Evolutionary conservation across 768 basidiomycete genomes (phyloP).

Genomic region (Amanita muscaria): DNA sequence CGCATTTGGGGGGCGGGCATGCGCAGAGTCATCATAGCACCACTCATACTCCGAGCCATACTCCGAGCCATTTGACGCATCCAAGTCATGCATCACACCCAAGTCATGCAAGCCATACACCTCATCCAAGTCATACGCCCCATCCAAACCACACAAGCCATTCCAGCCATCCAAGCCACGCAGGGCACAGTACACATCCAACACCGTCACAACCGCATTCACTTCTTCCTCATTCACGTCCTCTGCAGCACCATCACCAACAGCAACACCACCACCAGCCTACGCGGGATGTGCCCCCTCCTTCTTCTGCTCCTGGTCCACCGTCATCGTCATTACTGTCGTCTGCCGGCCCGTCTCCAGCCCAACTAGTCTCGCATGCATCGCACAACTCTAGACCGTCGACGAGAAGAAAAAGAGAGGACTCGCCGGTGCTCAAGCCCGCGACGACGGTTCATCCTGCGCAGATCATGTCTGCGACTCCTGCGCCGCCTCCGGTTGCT

Average conservation of each 20-base stretch:
- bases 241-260: conserved; percentile 20
- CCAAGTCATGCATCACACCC: conserved; percentile 8
- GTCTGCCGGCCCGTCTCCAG: conserved; percentile 7
- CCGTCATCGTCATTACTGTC: conserved; percentile 13
- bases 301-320: conserved; percentile 13
- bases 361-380: background rate
- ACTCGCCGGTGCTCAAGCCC: background rate
- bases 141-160: background rate
- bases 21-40: too few species aligned
- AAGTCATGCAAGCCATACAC: conserved; percentile 3
- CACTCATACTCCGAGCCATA: too few species aligned
- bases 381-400: conserved; percentile 1
- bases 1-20: conserved; percentile 6
- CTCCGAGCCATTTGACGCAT: conserved; percentile 1
- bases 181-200: background rate
- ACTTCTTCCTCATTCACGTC: conserved; percentile 21
- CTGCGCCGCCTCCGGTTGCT: background rate
- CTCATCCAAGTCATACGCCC: background rate
- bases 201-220: conserved; percentile 16
- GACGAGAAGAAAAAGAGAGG: conserved; percentile 1
- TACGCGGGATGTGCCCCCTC: conserved; percentile 11
- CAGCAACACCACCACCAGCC: conserved; percentile 25
- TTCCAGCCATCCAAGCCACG: background rate
- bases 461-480: background rate
- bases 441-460: background rate